Conservation (phyloP, 768 basidiomycete species). For the Trametes coccinea region DNA sequence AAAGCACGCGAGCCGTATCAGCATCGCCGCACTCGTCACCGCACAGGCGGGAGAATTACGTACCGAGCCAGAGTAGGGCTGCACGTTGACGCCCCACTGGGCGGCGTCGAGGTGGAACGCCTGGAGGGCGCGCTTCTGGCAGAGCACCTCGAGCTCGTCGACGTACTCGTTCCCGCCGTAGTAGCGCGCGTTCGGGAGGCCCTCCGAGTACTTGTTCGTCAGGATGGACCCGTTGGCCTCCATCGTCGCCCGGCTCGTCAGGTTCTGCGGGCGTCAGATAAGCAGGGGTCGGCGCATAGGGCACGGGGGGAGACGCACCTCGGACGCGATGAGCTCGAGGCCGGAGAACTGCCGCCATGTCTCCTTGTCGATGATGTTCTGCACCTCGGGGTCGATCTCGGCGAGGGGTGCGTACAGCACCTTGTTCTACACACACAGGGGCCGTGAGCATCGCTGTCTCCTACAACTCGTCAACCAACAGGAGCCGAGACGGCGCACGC, state of each 20-base stretch:
- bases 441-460: not conserved
- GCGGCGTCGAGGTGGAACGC: slow-evolving; percentile 94
- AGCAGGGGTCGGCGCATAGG: not conserved
- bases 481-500: slow-evolving; percentile 29
- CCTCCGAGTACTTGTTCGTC: slow-evolving; percentile 99
- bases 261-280: slow-evolving; percentile 57
- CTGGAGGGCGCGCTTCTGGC: slow-evolving; percentile 92
- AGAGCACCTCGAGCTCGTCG: slow-evolving; percentile 92
- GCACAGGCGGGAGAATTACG: slow-evolving; percentile 34
- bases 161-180: slow-evolving; percentile 98
- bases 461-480: not conserved
- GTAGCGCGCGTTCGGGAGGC: slow-evolving; percentile 95
- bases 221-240: slow-evolving; percentile 98
- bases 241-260: slow-evolving; percentile 95
- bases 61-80: slow-evolving; percentile 94
- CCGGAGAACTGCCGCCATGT: slow-evolving; percentile 98
- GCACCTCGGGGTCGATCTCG: slow-evolving; percentile 91
- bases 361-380: slow-evolving; percentile 98
- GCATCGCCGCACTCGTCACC: not conserved
- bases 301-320: slow-evolving; percentile 51
- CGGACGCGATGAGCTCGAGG: slow-evolving; percentile 97
- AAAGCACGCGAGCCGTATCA: slow-evolving; percentile 3
- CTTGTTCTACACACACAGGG: slow-evolving; percentile 67
- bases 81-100: slow-evolving; percentile 98
- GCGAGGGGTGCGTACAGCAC: slow-evolving; percentile 84